Percentiles rank a stretch among this genome's conserved stretches.
phyloP scores from a whole-genome alignment of 441 rosid genomes.

The Euphorbia neoarborescens region DNA sequence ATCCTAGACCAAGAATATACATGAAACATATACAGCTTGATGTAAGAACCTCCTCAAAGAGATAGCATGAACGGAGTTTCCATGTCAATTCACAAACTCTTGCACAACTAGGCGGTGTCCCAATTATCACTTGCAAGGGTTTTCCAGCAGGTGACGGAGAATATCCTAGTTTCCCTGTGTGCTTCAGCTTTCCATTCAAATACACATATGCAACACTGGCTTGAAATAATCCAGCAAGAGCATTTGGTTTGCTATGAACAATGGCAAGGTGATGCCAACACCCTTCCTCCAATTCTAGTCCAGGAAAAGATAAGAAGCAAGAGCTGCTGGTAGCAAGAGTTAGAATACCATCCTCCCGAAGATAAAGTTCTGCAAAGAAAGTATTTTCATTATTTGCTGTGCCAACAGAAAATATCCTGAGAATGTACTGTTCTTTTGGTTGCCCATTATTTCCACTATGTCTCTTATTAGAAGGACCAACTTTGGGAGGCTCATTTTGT shows the following conservation, averaged over 20 bases:
- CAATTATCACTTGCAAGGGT: constrained; percentile 88
- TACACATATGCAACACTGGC: constrained; percentile 97
- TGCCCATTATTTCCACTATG: constrained; percentile 37
- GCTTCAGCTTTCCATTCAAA: constrained; percentile 93
- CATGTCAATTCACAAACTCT: constrained; percentile 77
- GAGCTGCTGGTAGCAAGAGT: constrained; percentile 98
- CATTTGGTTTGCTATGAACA: constrained; percentile 99
- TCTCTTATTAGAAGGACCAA: constrained; percentile 41
- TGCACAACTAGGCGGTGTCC: constrained; percentile 79
- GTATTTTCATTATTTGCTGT: constrained; percentile 63
- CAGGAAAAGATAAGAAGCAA: constrained; percentile 82
- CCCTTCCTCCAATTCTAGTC: constrained; percentile 89
- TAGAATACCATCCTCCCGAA: constrained; percentile 89
- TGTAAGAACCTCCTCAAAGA: constrained; percentile 97
- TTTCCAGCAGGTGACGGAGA: constrained; percentile 97
- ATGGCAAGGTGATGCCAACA: constrained; percentile 99
- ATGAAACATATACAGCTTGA: constrained; percentile 96
- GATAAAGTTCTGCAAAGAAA: constrained; percentile 89
- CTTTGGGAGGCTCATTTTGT: constrained; percentile 51
- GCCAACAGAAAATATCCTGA: constrained; percentile 94
- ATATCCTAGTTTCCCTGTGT: constrained; percentile 97
- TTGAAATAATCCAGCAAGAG: constrained; percentile 99
- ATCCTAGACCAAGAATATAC: constrained; percentile 99
- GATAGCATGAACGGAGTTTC: constrained; percentile 97
- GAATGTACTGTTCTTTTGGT: constrained; percentile 54